A percentile compares a stretch with the other conserved stretches of the same genome.
Conservation (phyloP, 2,329 filamentous ascomycete genomes). For the Chlorencoelia australis region DNA sequence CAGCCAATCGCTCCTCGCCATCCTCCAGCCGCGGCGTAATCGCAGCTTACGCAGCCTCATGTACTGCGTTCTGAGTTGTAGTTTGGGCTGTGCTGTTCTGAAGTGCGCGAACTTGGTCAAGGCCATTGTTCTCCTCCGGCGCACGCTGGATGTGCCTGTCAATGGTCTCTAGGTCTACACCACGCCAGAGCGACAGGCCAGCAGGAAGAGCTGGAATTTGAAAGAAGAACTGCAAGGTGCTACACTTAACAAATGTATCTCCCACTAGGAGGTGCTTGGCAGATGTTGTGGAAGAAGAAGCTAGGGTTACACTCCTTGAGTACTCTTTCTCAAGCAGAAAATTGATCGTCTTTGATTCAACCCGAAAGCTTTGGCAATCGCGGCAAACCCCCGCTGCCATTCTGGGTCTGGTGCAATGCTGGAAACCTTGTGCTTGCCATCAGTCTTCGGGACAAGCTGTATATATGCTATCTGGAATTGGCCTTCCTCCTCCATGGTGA, state of each 20-base stretch:
- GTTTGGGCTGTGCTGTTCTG: conserved; percentile 4
- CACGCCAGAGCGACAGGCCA: conserved; percentile 5
- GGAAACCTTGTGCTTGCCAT: conserved; percentile 7
- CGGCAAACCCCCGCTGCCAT: conserved; percentile 4
- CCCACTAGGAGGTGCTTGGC: conserved; percentile 3
- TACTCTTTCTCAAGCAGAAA: conserved; percentile 4
- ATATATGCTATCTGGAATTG: conserved; percentile 8
- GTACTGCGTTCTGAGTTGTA: conserved; percentile 5
- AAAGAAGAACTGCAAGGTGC: conserved; percentile 9
- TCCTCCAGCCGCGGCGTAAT: conserved; percentile 3
- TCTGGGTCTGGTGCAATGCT: conserved; percentile 4
- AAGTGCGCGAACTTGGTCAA: conserved; percentile 7
- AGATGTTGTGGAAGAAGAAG: conserved; percentile 8
- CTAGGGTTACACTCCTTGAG: conserved; percentile 5
- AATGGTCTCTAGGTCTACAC: conserved; percentile 4
- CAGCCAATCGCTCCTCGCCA: conserved; percentile 1
- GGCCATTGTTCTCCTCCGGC: conserved; percentile 3
- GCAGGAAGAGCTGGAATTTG: conserved; percentile 4
- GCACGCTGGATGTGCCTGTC: conserved; percentile 2
- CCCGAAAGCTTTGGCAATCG: conserved; percentile 3
- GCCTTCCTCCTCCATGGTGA: conserved; percentile 4
- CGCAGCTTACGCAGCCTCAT: conserved; percentile 5
- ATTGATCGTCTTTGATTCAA: conserved; percentile 6
- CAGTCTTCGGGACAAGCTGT: conserved; percentile 4
- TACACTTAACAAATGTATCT: conserved; percentile 4